phyloP scores from a whole-genome alignment of 768 basidiomycete genomes.

The Calocera cornea region DNA sequence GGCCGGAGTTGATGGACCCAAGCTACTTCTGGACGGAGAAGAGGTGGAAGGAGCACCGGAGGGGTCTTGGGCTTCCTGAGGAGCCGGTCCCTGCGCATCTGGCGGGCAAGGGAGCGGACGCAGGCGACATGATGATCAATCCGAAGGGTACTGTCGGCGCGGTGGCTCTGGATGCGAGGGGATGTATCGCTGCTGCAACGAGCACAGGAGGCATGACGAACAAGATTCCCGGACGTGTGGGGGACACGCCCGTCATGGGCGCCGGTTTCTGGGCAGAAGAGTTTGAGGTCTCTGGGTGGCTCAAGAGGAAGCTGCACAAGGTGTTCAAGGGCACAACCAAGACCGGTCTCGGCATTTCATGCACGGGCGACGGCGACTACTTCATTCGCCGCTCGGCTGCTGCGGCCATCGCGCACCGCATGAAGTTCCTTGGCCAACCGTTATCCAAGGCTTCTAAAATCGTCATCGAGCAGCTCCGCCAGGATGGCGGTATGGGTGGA shows the following conservation, averaged over 20 bases:
- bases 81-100: conserved; percentile 35
- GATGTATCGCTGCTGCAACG: conserved; percentile 58
- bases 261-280: conserved; percentile 76
- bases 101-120: conserved; percentile 13
- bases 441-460: conserved; percentile 40
- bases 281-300: conserved; percentile 35
- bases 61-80: conserved; percentile 59
- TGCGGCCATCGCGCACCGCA: conserved; percentile 49
- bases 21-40: conserved; percentile 66
- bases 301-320: conserved; percentile 31
- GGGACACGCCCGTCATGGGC: conserved; percentile 69
- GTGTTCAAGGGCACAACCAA: conserved; percentile 23
- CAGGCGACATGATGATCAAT: conserved; percentile 37
- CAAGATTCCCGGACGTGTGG: conserved; percentile 69
- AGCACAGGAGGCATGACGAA: conserved; percentile 76
- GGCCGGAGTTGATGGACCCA: conserved; percentile 48
- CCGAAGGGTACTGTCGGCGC: conserved; percentile 77
- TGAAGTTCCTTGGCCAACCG: conserved; percentile 46
- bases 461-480: conserved; percentile 45
- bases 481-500: conserved; percentile 55
- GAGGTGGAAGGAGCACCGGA: conserved; percentile 65
- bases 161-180: conserved; percentile 59
- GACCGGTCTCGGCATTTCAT: conserved; percentile 57
- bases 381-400: conserved; percentile 62
- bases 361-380: conserved; percentile 77